Percentiles rank a stretch among this genome's conserved stretches.
Conservation (phyloP, 768 basidiomycete genomes). For the Imleria badia region DNA sequence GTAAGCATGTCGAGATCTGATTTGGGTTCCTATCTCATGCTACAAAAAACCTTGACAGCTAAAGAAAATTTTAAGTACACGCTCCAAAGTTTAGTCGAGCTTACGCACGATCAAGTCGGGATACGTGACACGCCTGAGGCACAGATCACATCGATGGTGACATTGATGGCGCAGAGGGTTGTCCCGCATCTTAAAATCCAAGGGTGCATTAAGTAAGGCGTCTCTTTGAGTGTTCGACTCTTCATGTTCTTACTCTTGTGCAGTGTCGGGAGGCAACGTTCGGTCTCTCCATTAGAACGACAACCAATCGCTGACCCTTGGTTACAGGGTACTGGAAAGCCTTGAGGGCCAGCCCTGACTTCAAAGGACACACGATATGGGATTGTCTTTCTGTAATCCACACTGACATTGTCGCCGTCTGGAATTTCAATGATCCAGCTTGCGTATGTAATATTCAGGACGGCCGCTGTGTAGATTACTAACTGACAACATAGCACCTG, state of each 20-base stretch:
- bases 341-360: background rate
- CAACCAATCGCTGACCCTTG: background rate
- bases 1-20: background rate
- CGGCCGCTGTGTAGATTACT: background rate
- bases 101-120: background rate
- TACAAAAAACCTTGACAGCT: background rate
- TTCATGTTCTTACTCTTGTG: background rate
- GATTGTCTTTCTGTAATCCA: background rate
- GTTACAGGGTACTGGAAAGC: background rate
- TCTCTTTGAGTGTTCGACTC: background rate
- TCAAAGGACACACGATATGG: background rate
- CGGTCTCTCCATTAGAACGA: background rate
- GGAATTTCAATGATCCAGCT: constrained; percentile 1
- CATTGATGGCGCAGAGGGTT: background rate
- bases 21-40: background rate
- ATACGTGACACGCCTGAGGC: background rate
- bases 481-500: background rate
- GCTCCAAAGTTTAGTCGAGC: background rate
- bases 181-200: background rate
- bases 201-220: background rate
- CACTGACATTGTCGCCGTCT: background rate
- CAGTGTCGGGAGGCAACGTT: background rate
- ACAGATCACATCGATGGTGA: background rate
- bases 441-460: background rate
- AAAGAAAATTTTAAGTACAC: background rate